Base-by-base conservation (phyloP, 1,284 basidiomycete species). In the Puccinia polysora region DNA sequence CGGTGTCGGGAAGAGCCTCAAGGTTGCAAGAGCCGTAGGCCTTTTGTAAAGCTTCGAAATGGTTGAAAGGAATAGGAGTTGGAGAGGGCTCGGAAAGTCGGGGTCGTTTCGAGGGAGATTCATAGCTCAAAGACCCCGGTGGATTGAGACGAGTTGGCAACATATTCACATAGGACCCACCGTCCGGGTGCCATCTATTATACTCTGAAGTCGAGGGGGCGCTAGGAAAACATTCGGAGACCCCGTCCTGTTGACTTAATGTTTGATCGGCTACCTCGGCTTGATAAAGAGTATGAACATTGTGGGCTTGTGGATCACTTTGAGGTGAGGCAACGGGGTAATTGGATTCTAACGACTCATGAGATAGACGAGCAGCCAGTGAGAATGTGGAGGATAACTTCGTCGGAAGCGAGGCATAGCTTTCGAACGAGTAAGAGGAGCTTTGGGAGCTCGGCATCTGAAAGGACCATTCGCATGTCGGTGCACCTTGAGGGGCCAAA, bases 41-140 rank as follows among this genome's bases (percentile, higher is more conserved):
- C 47, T 60, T 43, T 18, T 30, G 40, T 20, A 60, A 60, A n/a
- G 36, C 62, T 5, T 52, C 62, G 23, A 50, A 64, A 15, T 36
- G 43, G 1, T 52, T 40, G 6, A 25, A 8, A 30, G 28, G 28
- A 12, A 34, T 5, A 12, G 49, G 34, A 18, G 1, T 32, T 20
- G 49, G 20, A 34, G 45, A 49, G 14, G 45, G 28, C 30, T 47
- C 28, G 14, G 34, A 49, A 32, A 64, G 25, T 52, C 62, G 25
- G 20, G 47, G 62, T 4, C 62, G 62, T 45, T 64, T 64, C 28
- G 62, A 18, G 20, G 47, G 45, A 14, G 62, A 52, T 36, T 50
- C 62, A 32, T 64, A 36, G 34, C 49, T 64, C 5, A 49, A 45
- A 1, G 25, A 32, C 43, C 34, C 62, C 34, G 28, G 2, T 23